Conservation (phyloP, 371 early-diverging fungal species). For the Mortierella polycephala region DNA sequence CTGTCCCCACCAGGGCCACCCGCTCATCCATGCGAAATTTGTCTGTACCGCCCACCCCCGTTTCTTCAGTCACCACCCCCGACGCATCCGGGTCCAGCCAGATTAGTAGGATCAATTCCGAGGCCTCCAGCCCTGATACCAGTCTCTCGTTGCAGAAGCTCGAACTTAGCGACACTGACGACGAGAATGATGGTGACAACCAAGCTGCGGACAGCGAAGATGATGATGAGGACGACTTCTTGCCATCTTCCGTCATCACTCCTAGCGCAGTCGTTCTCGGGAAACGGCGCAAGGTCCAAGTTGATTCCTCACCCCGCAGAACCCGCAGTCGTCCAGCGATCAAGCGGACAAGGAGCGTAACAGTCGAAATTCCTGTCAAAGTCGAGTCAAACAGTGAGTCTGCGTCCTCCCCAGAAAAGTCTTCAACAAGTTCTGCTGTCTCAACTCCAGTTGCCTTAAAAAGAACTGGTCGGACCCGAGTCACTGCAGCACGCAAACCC, state of each 20-base stretch:
- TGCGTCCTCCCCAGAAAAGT: background rate
- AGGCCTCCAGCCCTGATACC: conserved; percentile 30
- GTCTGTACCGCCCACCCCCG: conserved; percentile 23
- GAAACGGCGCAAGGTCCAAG: conserved; percentile 38
- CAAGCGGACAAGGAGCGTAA: conserved; percentile 34
- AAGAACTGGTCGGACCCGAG: background rate
- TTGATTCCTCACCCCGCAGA: conserved; percentile 13
- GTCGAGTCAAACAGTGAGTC: conserved; percentile 1
- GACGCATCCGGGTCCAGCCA: conserved; percentile 22
- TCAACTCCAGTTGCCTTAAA: background rate
- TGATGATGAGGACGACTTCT: conserved; percentile 30
- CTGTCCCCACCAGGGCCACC: conserved; percentile 12
- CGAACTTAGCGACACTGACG: conserved; percentile 22
- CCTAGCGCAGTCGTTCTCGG: conserved; percentile 53
- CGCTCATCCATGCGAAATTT: conserved; percentile 27
- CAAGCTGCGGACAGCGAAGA: conserved; percentile 11
- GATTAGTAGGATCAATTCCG: conserved; percentile 17
- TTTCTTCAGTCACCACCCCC: conserved; percentile 24
- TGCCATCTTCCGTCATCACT: conserved; percentile 31
- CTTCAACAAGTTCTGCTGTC: background rate
- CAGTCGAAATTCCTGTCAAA: conserved; percentile 10
- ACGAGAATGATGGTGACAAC: conserved; percentile 4
- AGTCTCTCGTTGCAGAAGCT: conserved; percentile 30
- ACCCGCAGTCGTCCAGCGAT: conserved; percentile 1
- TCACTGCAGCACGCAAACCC: background rate